phyloP scores from a whole-genome alignment of 495 filamentous ascomycete species.

The Aspergillus nidulans region DNA sequence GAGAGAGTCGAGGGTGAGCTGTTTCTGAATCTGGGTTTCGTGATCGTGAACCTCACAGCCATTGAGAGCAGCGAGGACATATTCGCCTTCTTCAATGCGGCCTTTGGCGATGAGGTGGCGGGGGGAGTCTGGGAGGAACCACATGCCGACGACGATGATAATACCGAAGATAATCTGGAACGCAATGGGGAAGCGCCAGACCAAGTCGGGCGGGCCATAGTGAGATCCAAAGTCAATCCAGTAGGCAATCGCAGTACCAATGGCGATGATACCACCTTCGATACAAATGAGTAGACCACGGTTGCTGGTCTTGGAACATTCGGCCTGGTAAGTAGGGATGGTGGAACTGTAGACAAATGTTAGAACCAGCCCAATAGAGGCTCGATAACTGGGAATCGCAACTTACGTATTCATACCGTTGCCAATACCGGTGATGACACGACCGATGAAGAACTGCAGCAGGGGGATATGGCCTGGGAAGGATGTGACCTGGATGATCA shows the following conservation, averaged over 20 bases:
- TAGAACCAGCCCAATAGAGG: background rate
- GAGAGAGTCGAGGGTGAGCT: conserved; percentile 71
- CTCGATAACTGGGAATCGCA: background rate
- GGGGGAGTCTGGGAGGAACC: conserved; percentile 70
- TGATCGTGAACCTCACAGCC: conserved; percentile 55
- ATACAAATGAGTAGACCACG: conserved; percentile 81
- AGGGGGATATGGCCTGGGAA: conserved; percentile 40
- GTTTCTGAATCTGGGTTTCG: conserved; percentile 55
- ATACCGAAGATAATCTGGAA: conserved; percentile 76
- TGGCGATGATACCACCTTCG: conserved; percentile 74
- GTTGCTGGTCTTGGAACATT: conserved; percentile 70
- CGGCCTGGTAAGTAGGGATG: conserved; percentile 78
- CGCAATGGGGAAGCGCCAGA: conserved; percentile 79
- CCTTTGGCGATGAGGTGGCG: conserved; percentile 69
- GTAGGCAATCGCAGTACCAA: conserved; percentile 72
- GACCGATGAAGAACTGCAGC: conserved; percentile 72
- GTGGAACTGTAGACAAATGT: conserved; percentile 40
- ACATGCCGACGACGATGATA: conserved; percentile 59
- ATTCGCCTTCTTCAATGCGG: conserved; percentile 61
- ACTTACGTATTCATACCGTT: conserved; percentile 68
- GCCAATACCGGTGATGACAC: conserved; percentile 68
- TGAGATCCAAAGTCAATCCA: conserved; percentile 81
- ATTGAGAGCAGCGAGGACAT: conserved; percentile 64
- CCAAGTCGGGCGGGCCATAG: conserved; percentile 59
- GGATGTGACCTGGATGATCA: conserved; percentile 67